phyloP scores from a whole-genome alignment of 169 alveolate species.

The Plasmodium gallinaceum region DNA sequence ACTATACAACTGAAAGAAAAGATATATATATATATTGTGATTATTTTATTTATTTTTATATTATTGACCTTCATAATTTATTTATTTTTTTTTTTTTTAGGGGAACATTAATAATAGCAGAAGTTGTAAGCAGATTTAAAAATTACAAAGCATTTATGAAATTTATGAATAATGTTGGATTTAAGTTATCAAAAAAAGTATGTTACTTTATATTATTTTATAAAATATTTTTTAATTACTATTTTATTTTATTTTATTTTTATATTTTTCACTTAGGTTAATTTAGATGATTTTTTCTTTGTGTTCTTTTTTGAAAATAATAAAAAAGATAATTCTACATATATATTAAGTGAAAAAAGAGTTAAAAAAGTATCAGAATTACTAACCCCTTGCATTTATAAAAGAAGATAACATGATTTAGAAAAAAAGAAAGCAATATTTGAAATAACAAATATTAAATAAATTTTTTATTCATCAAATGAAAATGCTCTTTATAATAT shows the following conservation, averaged over 20 bases:
- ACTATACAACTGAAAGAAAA: not conserved
- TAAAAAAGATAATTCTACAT: constrained; percentile 20
- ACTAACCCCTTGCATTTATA: constrained; percentile 56
- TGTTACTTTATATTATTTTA: not conserved
- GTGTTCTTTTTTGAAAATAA: constrained; percentile 58
- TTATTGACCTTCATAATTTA: not conserved
- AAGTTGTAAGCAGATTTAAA: constrained; percentile 57
- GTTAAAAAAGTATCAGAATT: constrained; percentile 35
- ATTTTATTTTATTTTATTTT: constrained; percentile 10
- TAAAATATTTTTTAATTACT: not conserved
- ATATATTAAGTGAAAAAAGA: constrained; percentile 15
- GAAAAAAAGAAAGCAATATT: not conserved
- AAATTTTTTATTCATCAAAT: not conserved
- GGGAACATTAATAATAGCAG: constrained; percentile 63
- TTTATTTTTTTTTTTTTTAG: constrained; percentile 33
- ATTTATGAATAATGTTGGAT: constrained; percentile 55
- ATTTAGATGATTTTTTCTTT: constrained; percentile 46
- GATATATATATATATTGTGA: not conserved
- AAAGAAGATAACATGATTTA: constrained; percentile 26
- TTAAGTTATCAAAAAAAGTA: constrained; percentile 31
- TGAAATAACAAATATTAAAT: not conserved
- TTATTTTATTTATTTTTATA: no score
- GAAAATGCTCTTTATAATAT: no score
- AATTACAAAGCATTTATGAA: constrained; percentile 58
- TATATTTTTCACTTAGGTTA: constrained; percentile 24